Evolutionary conservation across 2,329 filamentous ascomycete genomes (phyloP), one percentile per base, ranked within the genome.

Genomic region (Trichoderma sp.): DNA sequence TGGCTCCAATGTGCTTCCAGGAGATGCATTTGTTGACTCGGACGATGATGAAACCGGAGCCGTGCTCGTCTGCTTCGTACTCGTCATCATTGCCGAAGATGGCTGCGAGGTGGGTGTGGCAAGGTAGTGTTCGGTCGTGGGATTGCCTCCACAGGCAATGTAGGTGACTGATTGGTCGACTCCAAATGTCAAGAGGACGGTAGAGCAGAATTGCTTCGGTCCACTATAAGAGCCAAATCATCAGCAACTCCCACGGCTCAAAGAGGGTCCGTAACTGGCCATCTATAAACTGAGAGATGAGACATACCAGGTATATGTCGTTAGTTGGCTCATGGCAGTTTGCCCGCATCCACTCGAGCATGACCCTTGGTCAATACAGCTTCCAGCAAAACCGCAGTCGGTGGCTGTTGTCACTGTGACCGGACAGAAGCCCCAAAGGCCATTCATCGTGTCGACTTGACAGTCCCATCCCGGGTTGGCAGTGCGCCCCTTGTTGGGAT

Each of bases 381-480:
- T 75, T 1, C 76, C 80, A 0, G 77, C 79, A 14, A 83, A 64
- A 0, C 79, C 79, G 43, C 81, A 83, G 67, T 82, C 80, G 0
- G 73, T 75, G 2, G 79, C 80, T 0, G 72, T 59, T 3, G 78
- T 70, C 3, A 82, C 78, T 0, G 75, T 79, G 0, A 76, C 78
- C 0, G 79, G 78, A 59, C 80, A 83, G 73, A 82, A 80, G 0
- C 80, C 81, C 80, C 80, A 82, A 4, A 82, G 72, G 0, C 74
- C 77, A 21, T 78, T 74, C 5, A 68, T 47, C 0, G 75, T 74
- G 56, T 82, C 79, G 3, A 82, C 73, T 7, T 78, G 78, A 66
- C 79, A 82, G 71, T 79, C 75, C 52, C 73, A 82, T 0, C 79
- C 81, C 0, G 71, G 43, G 5, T 77, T 72, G 0, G 81, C 79